Percentiles rank a stretch among this genome's conserved stretches.
phyloP scores from a whole-genome alignment of 257 asterid genomes.

The Plectranthus barbatus region DNA sequence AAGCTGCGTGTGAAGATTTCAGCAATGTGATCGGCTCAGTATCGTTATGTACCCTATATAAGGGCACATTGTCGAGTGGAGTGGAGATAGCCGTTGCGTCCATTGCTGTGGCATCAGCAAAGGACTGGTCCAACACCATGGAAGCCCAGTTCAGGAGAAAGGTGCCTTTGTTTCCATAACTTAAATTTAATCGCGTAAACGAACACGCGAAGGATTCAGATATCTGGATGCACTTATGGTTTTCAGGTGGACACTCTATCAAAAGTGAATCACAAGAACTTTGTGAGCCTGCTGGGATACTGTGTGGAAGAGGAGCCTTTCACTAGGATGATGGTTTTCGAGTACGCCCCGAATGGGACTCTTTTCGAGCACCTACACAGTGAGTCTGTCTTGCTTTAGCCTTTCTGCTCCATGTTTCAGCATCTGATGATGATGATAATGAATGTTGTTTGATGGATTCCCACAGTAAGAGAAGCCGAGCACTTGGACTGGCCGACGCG shows the following conservation, averaged over 20 bases:
- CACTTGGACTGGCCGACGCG: slow-evolving; percentile 78
- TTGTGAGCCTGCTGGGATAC: slow-evolving; percentile 72
- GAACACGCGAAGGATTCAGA: background rate
- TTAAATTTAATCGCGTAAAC: background rate
- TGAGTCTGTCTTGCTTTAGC: slow-evolving; percentile 35
- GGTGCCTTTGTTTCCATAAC: slow-evolving; percentile 25
- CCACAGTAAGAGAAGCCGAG: slow-evolving; percentile 76
- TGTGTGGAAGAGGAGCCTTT: slow-evolving; percentile 78
- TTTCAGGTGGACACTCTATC: slow-evolving; percentile 72
- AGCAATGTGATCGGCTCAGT: slow-evolving; percentile 85
- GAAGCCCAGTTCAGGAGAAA: slow-evolving; percentile 67
- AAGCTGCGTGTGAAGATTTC: slow-evolving; percentile 87
- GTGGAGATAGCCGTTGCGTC: slow-evolving; percentile 83
- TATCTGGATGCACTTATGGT: background rate
- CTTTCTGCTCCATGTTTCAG: background rate
- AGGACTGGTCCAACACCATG: slow-evolving; percentile 64
- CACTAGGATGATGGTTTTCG: slow-evolving; percentile 90
- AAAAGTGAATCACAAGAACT: slow-evolving; percentile 79
- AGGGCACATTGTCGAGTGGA: slow-evolving; percentile 86
- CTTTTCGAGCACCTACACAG: slow-evolving; percentile 90
- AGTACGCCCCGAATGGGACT: slow-evolving; percentile 91
- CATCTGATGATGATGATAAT: background rate
- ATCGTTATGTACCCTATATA: slow-evolving; percentile 52
- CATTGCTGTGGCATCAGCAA: slow-evolving; percentile 37
- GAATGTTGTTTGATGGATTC: background rate